Conservation (phyloP, 192 early-diverging fungal genomes). For the Jimgerdemannia flammicorona region DNA sequence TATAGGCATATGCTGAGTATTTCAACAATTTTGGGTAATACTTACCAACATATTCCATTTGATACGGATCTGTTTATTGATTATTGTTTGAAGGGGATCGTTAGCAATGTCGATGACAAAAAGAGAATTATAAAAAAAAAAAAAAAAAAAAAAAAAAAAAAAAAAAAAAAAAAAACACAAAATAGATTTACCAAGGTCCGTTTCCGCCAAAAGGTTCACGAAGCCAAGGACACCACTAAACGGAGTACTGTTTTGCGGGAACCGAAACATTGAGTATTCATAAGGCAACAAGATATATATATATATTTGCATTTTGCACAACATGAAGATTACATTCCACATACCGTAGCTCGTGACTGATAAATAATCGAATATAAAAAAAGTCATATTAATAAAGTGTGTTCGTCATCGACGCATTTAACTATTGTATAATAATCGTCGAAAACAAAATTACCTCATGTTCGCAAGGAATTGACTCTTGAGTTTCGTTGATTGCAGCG, state of each 20-base stretch:
- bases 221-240: background rate
- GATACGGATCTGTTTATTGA: background rate
- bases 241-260: background rate
- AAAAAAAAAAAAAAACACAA: background rate
- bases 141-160: background rate
- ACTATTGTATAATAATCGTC: background rate
- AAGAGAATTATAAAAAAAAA: no score
- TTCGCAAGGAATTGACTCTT: background rate
- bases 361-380: no score
- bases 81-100: no score
- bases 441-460: background rate
- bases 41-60: background rate
- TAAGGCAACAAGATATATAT: background rate
- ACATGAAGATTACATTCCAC: background rate
- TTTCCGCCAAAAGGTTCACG: background rate
- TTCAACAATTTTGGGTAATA: background rate
- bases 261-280: background rate
- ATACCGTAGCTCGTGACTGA: background rate
- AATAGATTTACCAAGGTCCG: background rate
- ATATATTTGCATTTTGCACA: background rate
- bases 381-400: background rate
- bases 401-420: background rate
- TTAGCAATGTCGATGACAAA: no score
- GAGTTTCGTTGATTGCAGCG: background rate
- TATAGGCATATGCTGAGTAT: no score